Evolutionary conservation across 2,329 filamentous ascomycete species (phyloP).

Genomic region (Aciculosporium take): DNA sequence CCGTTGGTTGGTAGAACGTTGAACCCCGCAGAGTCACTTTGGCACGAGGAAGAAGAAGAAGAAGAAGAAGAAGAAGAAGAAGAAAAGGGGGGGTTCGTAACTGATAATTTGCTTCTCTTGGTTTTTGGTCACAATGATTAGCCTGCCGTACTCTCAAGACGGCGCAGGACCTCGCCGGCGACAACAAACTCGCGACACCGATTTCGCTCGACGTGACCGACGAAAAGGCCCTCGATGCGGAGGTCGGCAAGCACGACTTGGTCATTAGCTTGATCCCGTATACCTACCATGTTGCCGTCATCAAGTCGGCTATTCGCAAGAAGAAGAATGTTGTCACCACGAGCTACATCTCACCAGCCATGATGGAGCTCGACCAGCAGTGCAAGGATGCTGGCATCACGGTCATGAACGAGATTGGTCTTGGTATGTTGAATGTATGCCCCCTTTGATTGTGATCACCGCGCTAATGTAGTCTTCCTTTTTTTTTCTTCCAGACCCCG

Average conservation of each 20-base stretch:
- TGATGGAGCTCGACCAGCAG: constrained; percentile 73
- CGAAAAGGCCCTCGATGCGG: constrained; percentile 61
- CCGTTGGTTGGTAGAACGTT: constrained; percentile 43
- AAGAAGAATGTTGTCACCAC: constrained; percentile 98
- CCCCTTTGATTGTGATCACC: background rate
- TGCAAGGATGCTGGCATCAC: constrained; percentile 87
- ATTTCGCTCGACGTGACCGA: constrained; percentile 78
- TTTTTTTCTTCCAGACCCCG: constrained; percentile 37
- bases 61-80: too few relatives aligned
- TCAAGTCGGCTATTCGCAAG: constrained; percentile 80
- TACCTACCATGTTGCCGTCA: constrained; percentile 74
- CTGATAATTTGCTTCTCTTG: background rate
- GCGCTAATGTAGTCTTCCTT: too few relatives aligned
- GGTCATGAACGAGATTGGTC: constrained; percentile 92
- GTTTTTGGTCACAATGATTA: constrained; percentile 18
- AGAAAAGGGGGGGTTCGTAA: too few relatives aligned
- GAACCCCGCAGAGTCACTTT: too few relatives aligned
- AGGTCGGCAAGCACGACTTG: constrained; percentile 65
- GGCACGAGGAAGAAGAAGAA: too few relatives aligned
- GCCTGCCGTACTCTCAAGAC: constrained; percentile 70
- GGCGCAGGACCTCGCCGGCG: constrained; percentile 60
- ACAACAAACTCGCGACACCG: constrained; percentile 57
- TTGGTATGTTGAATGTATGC: constrained; percentile 20
- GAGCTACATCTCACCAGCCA: constrained; percentile 81
- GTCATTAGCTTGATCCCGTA: constrained; percentile 81